Conservation (phyloP, 1,284 basidiomycete species). For the Quambalaria eucalypti region DNA sequence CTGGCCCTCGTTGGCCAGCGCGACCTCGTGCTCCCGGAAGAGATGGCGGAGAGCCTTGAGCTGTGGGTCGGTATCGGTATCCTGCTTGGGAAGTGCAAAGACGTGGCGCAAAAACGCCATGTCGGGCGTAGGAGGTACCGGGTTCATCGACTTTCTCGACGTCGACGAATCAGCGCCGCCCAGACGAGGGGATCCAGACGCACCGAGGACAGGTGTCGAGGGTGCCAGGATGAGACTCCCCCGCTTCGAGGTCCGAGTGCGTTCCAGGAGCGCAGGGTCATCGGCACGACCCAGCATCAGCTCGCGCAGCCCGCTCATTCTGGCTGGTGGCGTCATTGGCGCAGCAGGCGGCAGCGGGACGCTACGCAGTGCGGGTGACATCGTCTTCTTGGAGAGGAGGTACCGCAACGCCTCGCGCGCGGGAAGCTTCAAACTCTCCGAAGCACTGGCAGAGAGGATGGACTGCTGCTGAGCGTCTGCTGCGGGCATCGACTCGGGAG, state of each 20-base stretch:
- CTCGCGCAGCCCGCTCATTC: neutral
- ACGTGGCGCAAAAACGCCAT: slow-evolving; percentile 1
- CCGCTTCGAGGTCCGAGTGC: neutral
- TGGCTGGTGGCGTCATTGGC: neutral
- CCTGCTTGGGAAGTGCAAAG: neutral
- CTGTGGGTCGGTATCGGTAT: neutral
- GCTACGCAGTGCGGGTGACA: too few relatives aligned
- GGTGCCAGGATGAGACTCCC: neutral
- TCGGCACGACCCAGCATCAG: neutral
- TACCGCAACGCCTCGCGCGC: neutral
- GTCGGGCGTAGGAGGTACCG: neutral
- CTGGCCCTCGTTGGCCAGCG: neutral
- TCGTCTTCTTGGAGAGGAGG: neutral
- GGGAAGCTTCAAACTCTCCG: neutral
- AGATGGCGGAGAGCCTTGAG: neutral
- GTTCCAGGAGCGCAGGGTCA: neutral
- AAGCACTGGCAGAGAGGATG: neutral
- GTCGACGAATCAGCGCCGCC: too few relatives aligned
- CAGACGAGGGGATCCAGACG: neutral
- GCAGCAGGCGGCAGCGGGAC: too few relatives aligned
- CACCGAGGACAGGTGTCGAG: neutral
- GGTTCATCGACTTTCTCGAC: too few relatives aligned
- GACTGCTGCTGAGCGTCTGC: neutral
- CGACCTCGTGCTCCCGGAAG: neutral
- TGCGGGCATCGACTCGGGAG: neutral